A percentile compares a stretch with the other conserved stretches of the same genome.
Evolutionary conservation across 108 stramenopile species (phyloP).

Genomic region (Pseudonitzschia multiseries): DNA sequence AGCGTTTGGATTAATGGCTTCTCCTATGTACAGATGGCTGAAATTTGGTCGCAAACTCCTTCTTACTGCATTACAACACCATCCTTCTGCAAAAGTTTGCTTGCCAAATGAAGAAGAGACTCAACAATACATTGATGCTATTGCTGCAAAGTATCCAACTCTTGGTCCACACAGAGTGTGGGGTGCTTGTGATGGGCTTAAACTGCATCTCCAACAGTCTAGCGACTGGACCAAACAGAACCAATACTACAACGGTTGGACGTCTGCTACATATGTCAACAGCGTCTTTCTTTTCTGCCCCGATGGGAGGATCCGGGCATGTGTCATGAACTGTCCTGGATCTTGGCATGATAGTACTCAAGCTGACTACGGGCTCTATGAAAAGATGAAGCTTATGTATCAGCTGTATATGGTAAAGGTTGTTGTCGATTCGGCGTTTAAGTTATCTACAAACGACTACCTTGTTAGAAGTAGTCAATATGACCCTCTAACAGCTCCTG

Average conservation of each 20-base stretch:
- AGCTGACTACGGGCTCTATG: not conserved
- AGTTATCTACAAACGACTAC: not conserved
- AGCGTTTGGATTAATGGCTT: too few relatives aligned
- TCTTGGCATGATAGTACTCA: not conserved
- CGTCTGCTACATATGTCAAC: too few relatives aligned
- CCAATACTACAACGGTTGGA: not conserved
- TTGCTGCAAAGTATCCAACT: not conserved
- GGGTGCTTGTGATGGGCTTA: slow-evolving; percentile 7
- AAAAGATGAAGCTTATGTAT: not conserved
- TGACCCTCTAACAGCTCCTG: not conserved
- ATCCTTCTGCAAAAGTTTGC: too few relatives aligned
- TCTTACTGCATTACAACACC: too few relatives aligned
- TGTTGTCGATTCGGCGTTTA: slow-evolving; percentile 6
- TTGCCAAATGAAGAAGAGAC: not conserved
- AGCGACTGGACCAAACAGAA: not conserved
- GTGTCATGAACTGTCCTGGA: too few relatives aligned
- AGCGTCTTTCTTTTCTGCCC: too few relatives aligned
- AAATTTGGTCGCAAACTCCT: too few relatives aligned
- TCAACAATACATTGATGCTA: not conserved
- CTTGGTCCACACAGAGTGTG: not conserved
- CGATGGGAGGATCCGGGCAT: too few relatives aligned
- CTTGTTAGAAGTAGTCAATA: not conserved
- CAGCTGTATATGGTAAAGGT: not conserved
- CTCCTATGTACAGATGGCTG: too few relatives aligned
- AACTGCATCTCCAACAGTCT: not conserved